Base-by-base conservation (phyloP, 352 stramenopile species). In the Globisporangium abappressorium region DNA sequence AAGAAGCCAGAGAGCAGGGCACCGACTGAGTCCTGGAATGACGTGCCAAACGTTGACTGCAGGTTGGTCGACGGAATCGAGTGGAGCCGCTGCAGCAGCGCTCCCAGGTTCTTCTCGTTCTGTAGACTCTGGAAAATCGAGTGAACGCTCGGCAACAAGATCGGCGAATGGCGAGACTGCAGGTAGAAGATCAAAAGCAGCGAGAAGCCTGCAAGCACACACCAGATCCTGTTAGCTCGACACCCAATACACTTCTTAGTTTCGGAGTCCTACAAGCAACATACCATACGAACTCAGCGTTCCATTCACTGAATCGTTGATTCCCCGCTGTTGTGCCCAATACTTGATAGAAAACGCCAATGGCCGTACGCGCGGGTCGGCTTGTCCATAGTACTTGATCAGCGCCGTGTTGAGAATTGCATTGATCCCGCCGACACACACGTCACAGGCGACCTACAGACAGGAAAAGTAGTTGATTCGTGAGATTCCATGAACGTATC, bases 131-230 rank as follows among this genome's bases (percentile, higher is more conserved):
- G 75, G 56, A 92, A 89, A 55, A 80, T 24, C 12, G 75, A 68
- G 34, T 79, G 70, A 8, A 88, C 77, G 5, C 71, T 72, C 43
- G 82, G 80, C 49, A 92, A 65, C 46, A 90, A 62, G 57, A 85
- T 78, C 14, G 84, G 74, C 6, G 79, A 74, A 20, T 83, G 75
- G 12, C 77, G 74, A 12, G 83, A 91, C 71, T 98, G 94, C 49
- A 99, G 87, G 80, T 98, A 99, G 76, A 99, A 97, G 57, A 99
- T 85, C 49, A 99, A 75, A 76, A 99, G 85, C 53, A 99, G 76
- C 69, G 98, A 95, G 80, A 98, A 99, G 0, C 94, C 82, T 67
- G 11, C 14, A 63, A 57, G 20, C 22, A 57, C n/a, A 24, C 18
- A 22, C 5, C 24, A 51, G n/a, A 49, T 22, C 43, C 6, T 22